Conservation (phyloP, 73 alveolate species). For the Effrenium voratum region DNA sequence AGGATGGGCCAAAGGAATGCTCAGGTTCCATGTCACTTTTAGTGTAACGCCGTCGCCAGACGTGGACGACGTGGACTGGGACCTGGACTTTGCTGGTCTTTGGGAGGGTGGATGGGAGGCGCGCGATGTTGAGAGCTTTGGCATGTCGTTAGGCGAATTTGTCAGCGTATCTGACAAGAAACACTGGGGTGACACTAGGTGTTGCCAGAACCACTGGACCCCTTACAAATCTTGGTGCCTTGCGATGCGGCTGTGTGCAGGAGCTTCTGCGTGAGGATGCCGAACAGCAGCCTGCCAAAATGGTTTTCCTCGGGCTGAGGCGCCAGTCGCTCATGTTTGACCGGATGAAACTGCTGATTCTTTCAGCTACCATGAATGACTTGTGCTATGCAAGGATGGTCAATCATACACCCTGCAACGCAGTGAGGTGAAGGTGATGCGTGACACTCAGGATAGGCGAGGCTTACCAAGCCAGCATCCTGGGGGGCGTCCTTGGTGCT, state of each 20-base stretch:
- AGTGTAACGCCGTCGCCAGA: too few species aligned
- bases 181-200: background rate
- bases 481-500: constrained; percentile 58
- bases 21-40: too few species aligned
- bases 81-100: constrained; percentile 70
- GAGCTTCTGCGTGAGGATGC: constrained; percentile 75
- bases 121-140: background rate
- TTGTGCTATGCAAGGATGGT: too few species aligned
- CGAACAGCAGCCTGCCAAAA: constrained; percentile 33
- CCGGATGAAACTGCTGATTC: too few species aligned
- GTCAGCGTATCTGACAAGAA: background rate
- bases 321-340: too few species aligned
- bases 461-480: constrained; percentile 73
- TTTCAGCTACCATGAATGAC: too few species aligned
- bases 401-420: too few species aligned
- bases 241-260: background rate
- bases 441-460: constrained; percentile 50
- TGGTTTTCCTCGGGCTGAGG: too few species aligned
- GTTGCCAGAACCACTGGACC: background rate
- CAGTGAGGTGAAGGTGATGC: too few species aligned
- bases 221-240: background rate
- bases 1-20: too few species aligned
- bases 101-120: constrained; percentile 94
- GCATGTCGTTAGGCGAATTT: background rate
- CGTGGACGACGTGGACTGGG: constrained; percentile 11